Conservation (phyloP, 192 early-diverging fungal species). For the Linnemannia schmuckeri region DNA sequence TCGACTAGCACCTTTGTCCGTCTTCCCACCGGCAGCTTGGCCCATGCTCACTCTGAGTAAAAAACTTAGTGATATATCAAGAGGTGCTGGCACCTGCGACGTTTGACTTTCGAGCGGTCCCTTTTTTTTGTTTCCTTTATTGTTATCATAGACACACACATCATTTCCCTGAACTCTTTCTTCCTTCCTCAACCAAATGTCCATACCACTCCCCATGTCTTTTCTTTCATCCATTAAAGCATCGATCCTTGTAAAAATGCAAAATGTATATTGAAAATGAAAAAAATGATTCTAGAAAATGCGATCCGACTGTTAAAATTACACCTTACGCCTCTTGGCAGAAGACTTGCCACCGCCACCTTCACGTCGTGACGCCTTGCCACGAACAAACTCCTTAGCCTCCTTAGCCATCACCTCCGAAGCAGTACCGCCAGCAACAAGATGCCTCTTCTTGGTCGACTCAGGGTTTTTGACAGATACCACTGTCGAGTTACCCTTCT, state of each 20-base stretch:
- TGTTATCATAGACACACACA: too few species aligned
- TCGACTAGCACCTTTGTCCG: conserved; percentile 66
- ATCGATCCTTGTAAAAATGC: not conserved
- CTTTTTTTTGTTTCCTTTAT: not conserved
- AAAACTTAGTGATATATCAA: not conserved
- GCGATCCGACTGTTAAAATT: not conserved
- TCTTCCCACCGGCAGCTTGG: conserved; percentile 59
- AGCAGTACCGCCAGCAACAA: conserved; percentile 59
- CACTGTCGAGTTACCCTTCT: conserved; percentile 71
- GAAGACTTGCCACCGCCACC: conserved; percentile 18
- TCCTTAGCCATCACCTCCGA: conserved; percentile 63
- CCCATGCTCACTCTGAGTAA: conserved; percentile 29
- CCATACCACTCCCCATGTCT: too few species aligned
- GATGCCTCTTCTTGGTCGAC: conserved; percentile 66
- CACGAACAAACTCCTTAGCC: conserved; percentile 47
- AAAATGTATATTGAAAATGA: not conserved
- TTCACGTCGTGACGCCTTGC: conserved; percentile 51
- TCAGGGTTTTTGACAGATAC: conserved; percentile 82
- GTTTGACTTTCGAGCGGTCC: not conserved
- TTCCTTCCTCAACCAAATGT: too few species aligned
- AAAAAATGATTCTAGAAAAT: not conserved
- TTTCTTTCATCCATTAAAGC: too few species aligned
- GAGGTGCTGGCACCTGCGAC: not conserved
- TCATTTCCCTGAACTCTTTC: too few species aligned
- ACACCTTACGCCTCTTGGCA: conserved; percentile 47